Base-by-base conservation (phyloP, 2,329 filamentous ascomycete genomes). In the Metarhizium anisopliae region DNA sequence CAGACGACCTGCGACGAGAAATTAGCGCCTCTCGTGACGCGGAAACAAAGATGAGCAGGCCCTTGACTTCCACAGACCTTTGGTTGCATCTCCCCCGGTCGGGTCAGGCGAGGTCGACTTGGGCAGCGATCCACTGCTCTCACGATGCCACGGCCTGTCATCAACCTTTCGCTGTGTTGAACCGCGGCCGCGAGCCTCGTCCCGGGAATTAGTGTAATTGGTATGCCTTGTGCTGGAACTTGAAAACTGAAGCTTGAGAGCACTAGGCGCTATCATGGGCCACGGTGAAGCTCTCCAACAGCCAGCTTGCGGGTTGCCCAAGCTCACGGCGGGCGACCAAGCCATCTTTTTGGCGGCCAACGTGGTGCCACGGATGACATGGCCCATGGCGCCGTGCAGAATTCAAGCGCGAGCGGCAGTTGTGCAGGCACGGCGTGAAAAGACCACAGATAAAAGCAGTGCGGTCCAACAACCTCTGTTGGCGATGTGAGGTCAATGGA, bases 81-180 rank as follows among this genome's bases (percentile, higher is more conserved):
- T 70, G 13, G 62, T 66, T 35, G 57, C 47, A 60, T 68, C 59
- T 47, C 64, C 59, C 30, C 55, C 40, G n/a, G 63, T 52, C 16
- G 64, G 58, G 55, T 64, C 56, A 56, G 64, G 67, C 47, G 58
- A 68, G 40, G 42, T 62, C 14, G 66, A 67, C 1, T 70, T 65
- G 8, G 70, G 67, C 54, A 70, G 64, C 49, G 59, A 77, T 72
- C 67, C 60, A 53, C 79, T 80, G 3, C 83, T 81, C 59, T 86
- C 77, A 16, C 84, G 75, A 60, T 84, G 82, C 85, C 85, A 88
- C 61, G 85, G 85, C 38, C 83, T 78, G 52, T 81, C 74, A 51
- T 80, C 73, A 59, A 86, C 84, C 57, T 79, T 77, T 51, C 78
- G 71, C 63, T 81, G 81, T 50, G 76, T 75, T 56, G 49, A 47